phyloP scores from a whole-genome alignment of 78 protist genomes.

The Dictyostelium brefeldianum region DNA sequence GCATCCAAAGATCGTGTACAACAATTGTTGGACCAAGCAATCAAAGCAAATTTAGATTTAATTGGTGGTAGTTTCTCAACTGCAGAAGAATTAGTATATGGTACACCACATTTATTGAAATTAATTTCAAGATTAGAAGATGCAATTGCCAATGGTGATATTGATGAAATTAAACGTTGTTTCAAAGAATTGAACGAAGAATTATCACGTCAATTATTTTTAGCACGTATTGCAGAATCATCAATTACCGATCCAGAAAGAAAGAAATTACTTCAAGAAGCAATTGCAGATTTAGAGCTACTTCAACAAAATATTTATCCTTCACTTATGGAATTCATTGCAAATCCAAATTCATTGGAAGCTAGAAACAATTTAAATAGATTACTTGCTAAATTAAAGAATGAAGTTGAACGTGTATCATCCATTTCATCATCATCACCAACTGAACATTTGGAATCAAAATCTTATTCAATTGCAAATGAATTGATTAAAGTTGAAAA shows the following conservation, averaged over 20 bases:
- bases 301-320: slow-evolving; percentile 38
- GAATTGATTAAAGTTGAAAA: slow-evolving; percentile 42
- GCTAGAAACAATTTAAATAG: slow-evolving; percentile 24
- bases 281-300: slow-evolving; percentile 33
- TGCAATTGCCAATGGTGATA: slow-evolving; percentile 48
- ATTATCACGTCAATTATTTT: slow-evolving; percentile 36
- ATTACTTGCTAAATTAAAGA: slow-evolving; percentile 14
- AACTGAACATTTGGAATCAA: slow-evolving; percentile 50
- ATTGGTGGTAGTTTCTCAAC: slow-evolving; percentile 40
- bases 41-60: slow-evolving; percentile 38
- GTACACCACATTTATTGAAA: slow-evolving; percentile 63
- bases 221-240: slow-evolving; percentile 69
- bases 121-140: slow-evolving; percentile 56
- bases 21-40: neutral
- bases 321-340: slow-evolving; percentile 46
- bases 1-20: neutral
- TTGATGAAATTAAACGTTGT: slow-evolving; percentile 29
- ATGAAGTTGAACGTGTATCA: slow-evolving; percentile 51
- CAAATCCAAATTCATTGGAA: slow-evolving; percentile 30
- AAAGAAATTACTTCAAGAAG: slow-evolving; percentile 51
- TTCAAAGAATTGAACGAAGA: slow-evolving; percentile 66
- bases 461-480: slow-evolving; percentile 57
- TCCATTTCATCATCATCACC: slow-evolving; percentile 33
- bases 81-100: slow-evolving; percentile 73
- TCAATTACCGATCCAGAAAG: slow-evolving; percentile 73